Evolutionary conservation across 1,139 yeast species (phyloP).

Genomic region (Candida freyschussii): DNA sequence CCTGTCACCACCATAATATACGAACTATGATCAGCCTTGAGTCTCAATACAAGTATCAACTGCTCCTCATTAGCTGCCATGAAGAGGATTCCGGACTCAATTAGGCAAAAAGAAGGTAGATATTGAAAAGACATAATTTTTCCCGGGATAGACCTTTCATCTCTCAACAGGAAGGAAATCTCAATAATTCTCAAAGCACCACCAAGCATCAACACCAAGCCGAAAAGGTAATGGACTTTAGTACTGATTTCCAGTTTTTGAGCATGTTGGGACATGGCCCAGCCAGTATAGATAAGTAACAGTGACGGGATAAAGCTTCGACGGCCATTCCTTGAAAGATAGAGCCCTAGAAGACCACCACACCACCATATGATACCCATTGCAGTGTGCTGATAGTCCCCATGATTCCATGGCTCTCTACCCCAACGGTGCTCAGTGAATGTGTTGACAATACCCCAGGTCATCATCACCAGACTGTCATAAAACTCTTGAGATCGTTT

Average conservation of each 20-base stretch:
- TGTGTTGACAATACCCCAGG: conserved; percentile 91
- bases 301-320: conserved; percentile 79
- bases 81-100: conserved; percentile 73
- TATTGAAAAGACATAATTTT: conserved; percentile 70
- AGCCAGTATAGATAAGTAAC: conserved; percentile 81
- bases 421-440: conserved; percentile 98
- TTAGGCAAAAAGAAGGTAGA: conserved; percentile 73
- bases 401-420: conserved; percentile 77
- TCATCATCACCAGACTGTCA: conserved; percentile 73
- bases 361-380: conserved; percentile 98
- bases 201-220: conserved; percentile 71
- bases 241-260: conserved; percentile 75
- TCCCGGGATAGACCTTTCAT: conserved; percentile 40
- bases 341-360: conserved; percentile 83
- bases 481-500: conserved; percentile 76
- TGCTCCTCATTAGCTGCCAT: conserved; percentile 95
- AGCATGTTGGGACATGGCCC: conserved; percentile 87
- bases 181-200: conserved; percentile 74
- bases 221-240: conserved; percentile 83
- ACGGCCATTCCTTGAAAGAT: conserved; percentile 55
- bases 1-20: conserved; percentile 70
- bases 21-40: conserved; percentile 82
- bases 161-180: conserved; percentile 63
- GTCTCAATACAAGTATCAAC: conserved; percentile 57
- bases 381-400: conserved; percentile 89